Base-by-base conservation (phyloP, 352 stramenopile genomes). In the Phytophthora idaei region DNA sequence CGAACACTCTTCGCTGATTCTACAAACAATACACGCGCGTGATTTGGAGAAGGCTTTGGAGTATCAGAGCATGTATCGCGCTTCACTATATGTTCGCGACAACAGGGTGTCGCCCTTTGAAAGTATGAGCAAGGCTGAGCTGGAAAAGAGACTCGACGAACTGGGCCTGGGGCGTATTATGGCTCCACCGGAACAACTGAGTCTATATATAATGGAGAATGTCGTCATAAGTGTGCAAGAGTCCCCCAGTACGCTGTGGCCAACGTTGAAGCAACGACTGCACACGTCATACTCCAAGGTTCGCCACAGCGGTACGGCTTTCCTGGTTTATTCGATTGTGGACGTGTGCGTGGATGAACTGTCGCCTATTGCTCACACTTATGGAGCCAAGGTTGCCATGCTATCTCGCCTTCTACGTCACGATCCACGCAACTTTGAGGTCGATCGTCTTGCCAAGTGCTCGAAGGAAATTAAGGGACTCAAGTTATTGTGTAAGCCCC, bases 231-330 rank as follows among this genome's bases (percentile, higher is more conserved):
- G 80, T 46, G 73, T 95, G 2, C 85, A 95, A 56, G 80, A 82
- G 48, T 80, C 63, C 0, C 65, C 73, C 5, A 90, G 69, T 42
- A 70, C 76, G 5, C 51, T 88, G 15, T 94, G 83, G 81, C 46
- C 70, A 6, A 78, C 80, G 2, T 71, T 93, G 21, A 92, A 94
- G 49, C 57, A 77, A 1, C 77, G 83, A 4, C 55, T 93, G 32
- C 79, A 90, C 42, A 90, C 78, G 14, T 93, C 85, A 25, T 95
- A 95, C 75, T 93, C 85, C 5, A 91, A 93, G 57, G 78, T 95
- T 50, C 85, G 87, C 5, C 89, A 95, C 69, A 86, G 89, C 52
- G 82, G 83, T 21, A 70, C 86, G 2, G 62, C 69, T 8, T 94
- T 95, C 57, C 61, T 94, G 11, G 79, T 89, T 4, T 89, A 95